Evolutionary conservation across 2,329 filamentous ascomycete genomes (phyloP).

Genomic region (Aspergillus sp.): DNA sequence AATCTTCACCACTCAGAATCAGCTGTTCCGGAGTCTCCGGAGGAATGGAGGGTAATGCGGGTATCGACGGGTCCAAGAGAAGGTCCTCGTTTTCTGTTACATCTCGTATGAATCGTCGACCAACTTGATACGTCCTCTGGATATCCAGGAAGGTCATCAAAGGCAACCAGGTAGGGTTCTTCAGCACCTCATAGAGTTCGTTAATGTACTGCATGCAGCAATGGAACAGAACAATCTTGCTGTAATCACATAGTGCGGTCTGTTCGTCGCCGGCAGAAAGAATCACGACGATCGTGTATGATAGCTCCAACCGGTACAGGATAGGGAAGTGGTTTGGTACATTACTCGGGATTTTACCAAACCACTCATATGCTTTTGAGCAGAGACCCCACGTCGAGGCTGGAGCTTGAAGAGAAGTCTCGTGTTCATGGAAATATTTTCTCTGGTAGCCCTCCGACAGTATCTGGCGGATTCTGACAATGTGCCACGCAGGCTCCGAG

Average conservation of each 20-base stretch:
- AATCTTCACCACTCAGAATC: conserved; percentile 31
- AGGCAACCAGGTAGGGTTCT: conserved; percentile 59
- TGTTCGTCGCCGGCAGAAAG: conserved; percentile 77
- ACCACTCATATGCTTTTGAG: conserved; percentile 72
- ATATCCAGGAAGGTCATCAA: conserved; percentile 88
- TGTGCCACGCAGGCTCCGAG: conserved; percentile 70
- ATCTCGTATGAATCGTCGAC: conserved; percentile 58
- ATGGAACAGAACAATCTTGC: conserved; percentile 80
- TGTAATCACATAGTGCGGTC: conserved; percentile 70
- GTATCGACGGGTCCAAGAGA: conserved; percentile 36
- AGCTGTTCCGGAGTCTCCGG: conserved; percentile 36
- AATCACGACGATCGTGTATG: conserved; percentile 90
- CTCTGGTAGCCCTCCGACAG: conserved; percentile 90
- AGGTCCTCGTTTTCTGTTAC: conserved; percentile 56
- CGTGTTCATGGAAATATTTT: conserved; percentile 75
- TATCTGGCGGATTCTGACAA: conserved; percentile 80
- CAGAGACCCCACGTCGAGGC: conserved; percentile 43
- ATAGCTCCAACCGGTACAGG: conserved; percentile 82
- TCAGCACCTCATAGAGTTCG: conserved; percentile 68
- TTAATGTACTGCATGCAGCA: conserved; percentile 80
- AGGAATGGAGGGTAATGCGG: conserved; percentile 31
- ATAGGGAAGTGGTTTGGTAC: conserved; percentile 67
- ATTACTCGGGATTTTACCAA: conserved; percentile 68
- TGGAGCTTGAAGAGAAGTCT: conserved; percentile 67
- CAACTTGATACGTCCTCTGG: conserved; percentile 74